Base-by-base conservation (phyloP, 495 filamentous ascomycete genomes). In the Penicillium tannophilum region DNA sequence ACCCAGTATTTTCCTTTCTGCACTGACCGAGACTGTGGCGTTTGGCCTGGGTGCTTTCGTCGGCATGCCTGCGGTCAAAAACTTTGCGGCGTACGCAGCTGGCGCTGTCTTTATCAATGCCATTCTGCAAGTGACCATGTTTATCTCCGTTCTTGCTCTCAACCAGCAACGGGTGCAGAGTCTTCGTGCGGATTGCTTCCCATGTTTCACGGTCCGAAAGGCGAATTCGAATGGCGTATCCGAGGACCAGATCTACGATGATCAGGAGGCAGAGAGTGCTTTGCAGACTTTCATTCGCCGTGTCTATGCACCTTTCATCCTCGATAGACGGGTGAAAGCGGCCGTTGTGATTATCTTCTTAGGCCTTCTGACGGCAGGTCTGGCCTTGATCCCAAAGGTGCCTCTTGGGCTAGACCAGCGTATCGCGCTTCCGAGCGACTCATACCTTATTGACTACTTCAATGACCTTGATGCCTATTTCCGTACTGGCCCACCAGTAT, bases 81-180 rank as follows among this genome's bases (percentile, higher is more conserved):
- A 98, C 68, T 98, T 98, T 72, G 94, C 94, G 11, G 86, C 92
- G 31, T 98, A 98, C 72, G 94, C 94, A 1, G 92, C 94, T 16
- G 94, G 94, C 35, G 94, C 94, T 6, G 95, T 98, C 11, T 88
- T 97, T 63, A 93, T 98, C 79, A 98, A 98, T 66, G 94, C 95
- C 6, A 65, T 98, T 31, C 75, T 98, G 20, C 94, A 98, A 69
- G 86, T 97, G 54, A 98, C 94, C 9, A 93, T 97, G 86, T 98
- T 98, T 63, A 83, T 97, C 41, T 88, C 94, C 12, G 89, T 97
- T 2, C 84, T 98, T 14, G 86, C 91, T 26, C 80, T 97, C 52
- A 98, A 98, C 65, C 94, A 98, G 70, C 82, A 83, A 63, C 82
- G 94, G 11, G 91, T 92, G 0, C 92, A 98, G 62, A 86, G 87